Conservation (phyloP, 768 basidiomycete species). For the Boletus pseudo-olivaceus region DNA sequence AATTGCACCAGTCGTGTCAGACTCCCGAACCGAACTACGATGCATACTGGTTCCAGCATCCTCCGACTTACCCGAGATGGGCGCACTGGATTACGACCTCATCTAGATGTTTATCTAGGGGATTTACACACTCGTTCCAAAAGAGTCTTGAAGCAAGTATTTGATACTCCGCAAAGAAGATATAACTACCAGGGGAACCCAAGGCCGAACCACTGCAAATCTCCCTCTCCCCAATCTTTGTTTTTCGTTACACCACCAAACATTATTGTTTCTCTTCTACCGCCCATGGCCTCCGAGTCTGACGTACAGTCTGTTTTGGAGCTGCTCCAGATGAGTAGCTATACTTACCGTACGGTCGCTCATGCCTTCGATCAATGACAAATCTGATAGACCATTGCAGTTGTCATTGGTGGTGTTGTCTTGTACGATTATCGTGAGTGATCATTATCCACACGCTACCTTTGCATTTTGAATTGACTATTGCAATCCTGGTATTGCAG, state of each 20-base stretch:
- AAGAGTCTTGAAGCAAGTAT: neutral
- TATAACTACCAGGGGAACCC: neutral
- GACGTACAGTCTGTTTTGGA: neutral
- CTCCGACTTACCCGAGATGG: no score
- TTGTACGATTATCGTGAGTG: conserved; percentile 9
- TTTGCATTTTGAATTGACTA: neutral
- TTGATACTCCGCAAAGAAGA: neutral
- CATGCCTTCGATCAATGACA: neutral
- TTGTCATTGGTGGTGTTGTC: neutral
- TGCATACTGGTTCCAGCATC: no score
- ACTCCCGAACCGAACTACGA: no score
- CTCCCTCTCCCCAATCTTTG: neutral
- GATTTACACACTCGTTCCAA: neutral
- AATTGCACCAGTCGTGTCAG: no score
- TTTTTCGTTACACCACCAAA: neutral
- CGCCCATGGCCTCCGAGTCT: neutral
- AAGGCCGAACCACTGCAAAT: neutral
- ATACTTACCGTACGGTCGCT: neutral
- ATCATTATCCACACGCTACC: no score
- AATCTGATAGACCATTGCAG: neutral
- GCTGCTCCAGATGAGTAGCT: neutral
- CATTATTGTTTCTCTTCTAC: neutral
- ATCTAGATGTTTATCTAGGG: no score
- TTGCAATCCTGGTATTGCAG: neutral
- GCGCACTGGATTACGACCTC: no score